Evolutionary conservation across 805 yeast species (phyloP).

Genomic region (Clavispora phyllophila): DNA sequence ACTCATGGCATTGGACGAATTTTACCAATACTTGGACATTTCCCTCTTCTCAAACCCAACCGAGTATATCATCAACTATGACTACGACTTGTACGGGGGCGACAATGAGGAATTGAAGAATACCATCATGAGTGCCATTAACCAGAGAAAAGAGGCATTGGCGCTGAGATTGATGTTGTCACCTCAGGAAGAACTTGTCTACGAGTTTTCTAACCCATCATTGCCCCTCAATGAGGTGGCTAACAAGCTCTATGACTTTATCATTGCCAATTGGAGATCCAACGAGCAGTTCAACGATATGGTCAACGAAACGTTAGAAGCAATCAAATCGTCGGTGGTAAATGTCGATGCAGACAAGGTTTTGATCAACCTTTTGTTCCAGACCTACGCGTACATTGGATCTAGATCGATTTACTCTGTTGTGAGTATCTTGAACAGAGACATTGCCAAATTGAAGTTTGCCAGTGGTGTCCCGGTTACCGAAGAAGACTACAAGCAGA

Average conservation of each 20-base stretch:
- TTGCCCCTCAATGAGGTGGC: slow-evolving; percentile 35
- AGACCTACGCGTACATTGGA: slow-evolving; percentile 75
- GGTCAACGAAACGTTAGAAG: slow-evolving; percentile 26
- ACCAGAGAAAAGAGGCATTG: slow-evolving; percentile 20
- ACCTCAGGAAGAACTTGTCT: slow-evolving; percentile 37
- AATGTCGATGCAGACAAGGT: slow-evolving; percentile 24
- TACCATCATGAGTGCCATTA: slow-evolving; percentile 21
- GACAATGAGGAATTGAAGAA: slow-evolving; percentile 22
- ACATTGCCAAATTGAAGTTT: slow-evolving; percentile 34
- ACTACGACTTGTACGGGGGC: slow-evolving; percentile 30
- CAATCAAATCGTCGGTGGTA: slow-evolving; percentile 18
- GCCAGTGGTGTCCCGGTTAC: slow-evolving; percentile 29
- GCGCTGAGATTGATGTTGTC: slow-evolving; percentile 18
- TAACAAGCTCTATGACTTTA: slow-evolving; percentile 37
- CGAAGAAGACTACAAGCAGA: slow-evolving; percentile 25
- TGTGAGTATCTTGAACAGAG: slow-evolving; percentile 37
- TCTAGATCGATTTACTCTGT: slow-evolving; percentile 70
- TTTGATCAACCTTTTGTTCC: slow-evolving; percentile 58
- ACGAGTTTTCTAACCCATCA: slow-evolving; percentile 29
- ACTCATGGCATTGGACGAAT: slow-evolving; percentile 28
- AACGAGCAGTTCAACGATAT: slow-evolving; percentile 32
- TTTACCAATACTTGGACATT: slow-evolving; percentile 34
- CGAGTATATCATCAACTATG: slow-evolving; percentile 30
- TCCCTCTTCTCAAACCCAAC: slow-evolving; percentile 27
- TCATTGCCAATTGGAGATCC: slow-evolving; percentile 36